Percentiles rank a stretch among this genome's conserved stretches.
Conservation (phyloP, 2,329 filamentous ascomycete genomes). For the Diaporthe velutina region DNA sequence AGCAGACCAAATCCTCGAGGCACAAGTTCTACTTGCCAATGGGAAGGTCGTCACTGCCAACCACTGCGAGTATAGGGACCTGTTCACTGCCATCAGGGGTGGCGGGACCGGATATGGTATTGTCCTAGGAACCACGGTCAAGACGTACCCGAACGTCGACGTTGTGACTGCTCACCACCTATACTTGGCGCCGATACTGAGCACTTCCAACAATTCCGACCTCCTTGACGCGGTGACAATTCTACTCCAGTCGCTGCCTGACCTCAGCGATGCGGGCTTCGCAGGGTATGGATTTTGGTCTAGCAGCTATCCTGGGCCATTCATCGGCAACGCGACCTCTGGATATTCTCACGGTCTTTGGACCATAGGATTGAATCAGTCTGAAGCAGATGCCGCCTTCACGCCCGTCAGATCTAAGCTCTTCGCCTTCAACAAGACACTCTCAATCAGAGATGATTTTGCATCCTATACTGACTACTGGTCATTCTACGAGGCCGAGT, state of each 20-base stretch:
- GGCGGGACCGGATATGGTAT: conserved; percentile 60
- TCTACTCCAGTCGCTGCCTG: neutral
- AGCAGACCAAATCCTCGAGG: conserved; percentile 64
- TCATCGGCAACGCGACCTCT: conserved; percentile 7
- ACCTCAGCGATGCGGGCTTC: neutral
- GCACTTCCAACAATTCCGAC: neutral
- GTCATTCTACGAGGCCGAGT: conserved; percentile 6
- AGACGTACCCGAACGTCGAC: conserved; percentile 1
- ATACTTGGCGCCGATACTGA: neutral
- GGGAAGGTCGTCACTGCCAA: conserved; percentile 57
- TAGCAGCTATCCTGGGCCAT: neutral
- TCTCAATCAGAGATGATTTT: neutral
- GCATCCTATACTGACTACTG: conserved; percentile 8
- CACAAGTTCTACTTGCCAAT: conserved; percentile 61
- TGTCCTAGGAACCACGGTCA: conserved; percentile 45
- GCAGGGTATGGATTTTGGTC: conserved; percentile 1
- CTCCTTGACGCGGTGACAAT: neutral
- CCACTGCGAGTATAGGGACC: conserved; percentile 56
- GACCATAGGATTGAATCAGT: neutral
- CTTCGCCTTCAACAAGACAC: neutral
- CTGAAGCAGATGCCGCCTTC: neutral
- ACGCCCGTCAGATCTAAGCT: neutral
- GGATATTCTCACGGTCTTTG: conserved; percentile 6
- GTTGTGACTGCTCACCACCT: conserved; percentile 6
- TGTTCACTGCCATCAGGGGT: conserved; percentile 64